A percentile compares a stretch with the other conserved stretches of the same genome.
These are phyloP conservation scores for Craterostigma plantagineum DNA, from an alignment of 257 asterid species.

Conservation along the genomic window DNA sequence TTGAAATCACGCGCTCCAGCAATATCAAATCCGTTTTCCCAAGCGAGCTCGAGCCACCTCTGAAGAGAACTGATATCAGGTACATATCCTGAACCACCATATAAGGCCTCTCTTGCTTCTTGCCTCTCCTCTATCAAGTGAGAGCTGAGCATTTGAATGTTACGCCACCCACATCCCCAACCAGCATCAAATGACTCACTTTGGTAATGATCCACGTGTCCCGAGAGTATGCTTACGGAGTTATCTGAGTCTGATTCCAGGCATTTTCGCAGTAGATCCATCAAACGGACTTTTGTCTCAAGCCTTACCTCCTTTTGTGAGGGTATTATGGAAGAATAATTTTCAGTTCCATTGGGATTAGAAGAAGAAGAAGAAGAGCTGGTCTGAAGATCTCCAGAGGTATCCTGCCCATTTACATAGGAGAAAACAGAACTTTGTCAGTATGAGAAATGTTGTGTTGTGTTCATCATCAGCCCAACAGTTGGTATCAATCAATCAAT, in stretches of 20 bases:
- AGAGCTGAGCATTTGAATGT: conserved; percentile 91
- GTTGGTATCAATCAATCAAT: too few relatives aligned
- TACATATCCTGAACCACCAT: conserved; percentile 72
- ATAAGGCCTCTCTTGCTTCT: conserved; percentile 42
- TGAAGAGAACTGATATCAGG: conserved; percentile 67
- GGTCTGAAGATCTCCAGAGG: too few relatives aligned
- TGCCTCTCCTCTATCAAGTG: conserved; percentile 44
- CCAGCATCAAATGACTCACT: conserved; percentile 47
- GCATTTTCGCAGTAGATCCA: conserved; percentile 35
- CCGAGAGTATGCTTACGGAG: conserved; percentile 32
- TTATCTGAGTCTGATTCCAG: conserved; percentile 45
- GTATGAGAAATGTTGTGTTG: too few relatives aligned
- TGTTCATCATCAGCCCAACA: too few relatives aligned
- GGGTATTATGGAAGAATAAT: conserved; percentile 4
- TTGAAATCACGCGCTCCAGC: conserved; percentile 53
- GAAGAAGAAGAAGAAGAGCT: too few relatives aligned
- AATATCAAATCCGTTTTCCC: conserved; percentile 66
- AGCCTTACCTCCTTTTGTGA: conserved; percentile 20
- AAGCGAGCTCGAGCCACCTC: conserved; percentile 78
- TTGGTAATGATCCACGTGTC: conserved; percentile 66
- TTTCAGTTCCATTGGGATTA: too few relatives aligned
- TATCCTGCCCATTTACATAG: too few relatives aligned
- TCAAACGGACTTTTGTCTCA: conserved; percentile 34
- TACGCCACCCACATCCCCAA: conserved; percentile 99
- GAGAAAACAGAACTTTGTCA: too few relatives aligned